phyloP scores from a whole-genome alignment of 805 yeast genomes.

The Spathaspora sp. region DNA sequence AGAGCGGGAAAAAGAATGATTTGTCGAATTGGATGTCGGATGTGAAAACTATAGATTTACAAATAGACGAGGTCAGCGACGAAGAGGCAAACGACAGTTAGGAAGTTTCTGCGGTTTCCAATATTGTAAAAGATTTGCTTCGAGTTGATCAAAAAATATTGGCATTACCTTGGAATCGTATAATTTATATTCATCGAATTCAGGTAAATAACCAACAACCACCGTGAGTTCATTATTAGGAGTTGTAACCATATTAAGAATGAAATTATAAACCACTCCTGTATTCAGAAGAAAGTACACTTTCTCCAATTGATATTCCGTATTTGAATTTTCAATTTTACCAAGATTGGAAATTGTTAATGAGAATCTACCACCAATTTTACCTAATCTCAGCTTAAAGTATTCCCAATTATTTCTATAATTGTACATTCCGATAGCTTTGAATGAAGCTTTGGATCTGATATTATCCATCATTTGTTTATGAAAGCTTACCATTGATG shows the following conservation, averaged over 20 bases:
- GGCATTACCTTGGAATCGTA: slow-evolving; percentile 5
- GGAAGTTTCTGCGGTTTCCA: not conserved
- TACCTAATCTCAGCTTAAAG: slow-evolving; percentile 9
- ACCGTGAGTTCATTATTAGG: slow-evolving; percentile 14
- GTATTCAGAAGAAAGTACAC: slow-evolving; percentile 16
- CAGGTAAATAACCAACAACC: slow-evolving; percentile 12
- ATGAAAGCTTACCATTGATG: slow-evolving; percentile 8
- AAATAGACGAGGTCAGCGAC: not conserved
- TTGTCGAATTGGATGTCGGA: slow-evolving; percentile 1
- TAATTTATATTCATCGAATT: slow-evolving; percentile 5
- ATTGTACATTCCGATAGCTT: slow-evolving; percentile 10
- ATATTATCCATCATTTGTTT: slow-evolving; percentile 7
- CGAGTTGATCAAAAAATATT: slow-evolving; percentile 1
- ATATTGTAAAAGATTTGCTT: not conserved
- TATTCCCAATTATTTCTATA: slow-evolving; percentile 10
- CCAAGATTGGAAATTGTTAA: slow-evolving; percentile 21
- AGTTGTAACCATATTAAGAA: slow-evolving; percentile 12
- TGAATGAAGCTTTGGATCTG: slow-evolving; percentile 9
- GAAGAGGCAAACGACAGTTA: not conserved
- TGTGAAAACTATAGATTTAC: slow-evolving; percentile 2
- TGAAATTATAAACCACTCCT: slow-evolving; percentile 12
- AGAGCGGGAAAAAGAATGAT: slow-evolving; percentile 1
- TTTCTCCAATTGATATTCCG: slow-evolving; percentile 11
- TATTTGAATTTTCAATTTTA: slow-evolving; percentile 5
- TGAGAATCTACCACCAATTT: slow-evolving; percentile 10